Percentiles rank a stretch among this genome's conserved stretches.
These are phyloP conservation scores for Aspergillus ibericus DNA, from an alignment of 2,329 filamentous ascomycete species.

Conservation along the genomic window DNA sequence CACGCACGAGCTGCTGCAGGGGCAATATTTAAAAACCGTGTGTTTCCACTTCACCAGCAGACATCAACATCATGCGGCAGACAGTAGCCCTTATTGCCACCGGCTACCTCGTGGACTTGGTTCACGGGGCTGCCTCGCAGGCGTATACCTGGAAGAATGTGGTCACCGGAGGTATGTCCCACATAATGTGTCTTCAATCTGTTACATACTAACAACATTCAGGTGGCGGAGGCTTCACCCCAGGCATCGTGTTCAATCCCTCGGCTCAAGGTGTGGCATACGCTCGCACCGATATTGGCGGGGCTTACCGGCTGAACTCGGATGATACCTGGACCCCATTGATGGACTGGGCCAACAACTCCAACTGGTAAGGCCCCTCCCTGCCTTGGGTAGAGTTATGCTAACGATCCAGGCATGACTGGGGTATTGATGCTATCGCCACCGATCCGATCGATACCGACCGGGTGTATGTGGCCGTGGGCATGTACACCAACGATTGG, in stretches of 20 bases:
- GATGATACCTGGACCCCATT: slow-evolving; percentile 59
- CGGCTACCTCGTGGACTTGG: slow-evolving; percentile 6
- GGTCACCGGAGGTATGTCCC: slow-evolving; percentile 43
- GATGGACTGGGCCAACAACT: slow-evolving; percentile 50
- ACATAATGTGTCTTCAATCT: background rate
- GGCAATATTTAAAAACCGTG: background rate
- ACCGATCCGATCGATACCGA: slow-evolving; percentile 51
- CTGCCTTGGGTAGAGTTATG: background rate
- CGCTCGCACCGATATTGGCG: slow-evolving; percentile 59
- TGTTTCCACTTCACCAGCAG: no score
- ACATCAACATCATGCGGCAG: background rate
- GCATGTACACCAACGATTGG: slow-evolving; percentile 62
- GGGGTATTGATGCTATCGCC: slow-evolving; percentile 60
- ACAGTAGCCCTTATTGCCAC: slow-evolving; percentile 7
- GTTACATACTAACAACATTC: background rate
- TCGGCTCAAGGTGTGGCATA: slow-evolving; percentile 52
- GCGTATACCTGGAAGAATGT: slow-evolving; percentile 50
- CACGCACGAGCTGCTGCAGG: background rate
- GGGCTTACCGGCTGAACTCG: slow-evolving; percentile 55
- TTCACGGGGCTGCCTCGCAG: slow-evolving; percentile 22
- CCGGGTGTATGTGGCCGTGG: slow-evolving; percentile 56
- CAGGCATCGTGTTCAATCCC: slow-evolving; percentile 58
- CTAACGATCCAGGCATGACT: slow-evolving; percentile 28
- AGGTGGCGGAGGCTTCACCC: slow-evolving; percentile 59
- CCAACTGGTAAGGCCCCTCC: slow-evolving; percentile 47